phyloP scores from a whole-genome alignment of 441 rosid genomes.

The Brassica hybrid region DNA sequence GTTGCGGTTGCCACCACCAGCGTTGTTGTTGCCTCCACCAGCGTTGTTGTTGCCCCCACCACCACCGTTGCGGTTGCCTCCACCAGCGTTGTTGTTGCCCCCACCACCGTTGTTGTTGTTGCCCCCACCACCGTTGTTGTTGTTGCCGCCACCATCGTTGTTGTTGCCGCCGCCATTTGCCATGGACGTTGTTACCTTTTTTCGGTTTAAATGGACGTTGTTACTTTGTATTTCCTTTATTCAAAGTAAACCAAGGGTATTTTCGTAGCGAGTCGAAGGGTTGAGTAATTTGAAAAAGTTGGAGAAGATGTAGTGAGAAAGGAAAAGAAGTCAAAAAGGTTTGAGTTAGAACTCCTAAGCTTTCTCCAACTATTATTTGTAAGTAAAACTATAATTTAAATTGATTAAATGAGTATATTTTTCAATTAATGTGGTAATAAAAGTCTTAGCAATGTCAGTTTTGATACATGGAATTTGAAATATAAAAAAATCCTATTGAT shows the following conservation, averaged over 20 bases:
- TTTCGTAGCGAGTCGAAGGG: not conserved
- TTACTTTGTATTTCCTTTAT: not conserved
- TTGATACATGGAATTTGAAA: slow-evolving; percentile 33
- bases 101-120: slow-evolving; percentile 11
- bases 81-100: slow-evolving; percentile 4
- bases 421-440: slow-evolving; percentile 27
- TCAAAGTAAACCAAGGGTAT: not conserved
- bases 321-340: slow-evolving; percentile 19
- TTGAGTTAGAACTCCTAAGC: not conserved
- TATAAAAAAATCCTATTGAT: not conserved
- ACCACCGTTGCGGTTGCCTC: slow-evolving; percentile 8
- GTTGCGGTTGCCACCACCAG: slow-evolving; percentile 11
- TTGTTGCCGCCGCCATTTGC: slow-evolving; percentile 24
- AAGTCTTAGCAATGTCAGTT: slow-evolving; percentile 26
- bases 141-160: slow-evolving; percentile 20
- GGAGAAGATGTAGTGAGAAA: not conserved
- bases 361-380: not conserved
- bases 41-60: slow-evolving; percentile 9
- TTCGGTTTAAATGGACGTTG: too few species aligned
- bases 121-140: slow-evolving; percentile 9
- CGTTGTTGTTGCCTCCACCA: slow-evolving; percentile 7
- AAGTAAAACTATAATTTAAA: not conserved
- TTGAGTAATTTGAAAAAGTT: not conserved
- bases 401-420: slow-evolving; percentile 19
- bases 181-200: slow-evolving; percentile 4